A percentile compares a stretch with the other conserved stretches of the same genome.
Evolutionary conservation across 2,329 filamentous ascomycete species (phyloP).

Genomic region (Colletotrichum destructivum): DNA sequence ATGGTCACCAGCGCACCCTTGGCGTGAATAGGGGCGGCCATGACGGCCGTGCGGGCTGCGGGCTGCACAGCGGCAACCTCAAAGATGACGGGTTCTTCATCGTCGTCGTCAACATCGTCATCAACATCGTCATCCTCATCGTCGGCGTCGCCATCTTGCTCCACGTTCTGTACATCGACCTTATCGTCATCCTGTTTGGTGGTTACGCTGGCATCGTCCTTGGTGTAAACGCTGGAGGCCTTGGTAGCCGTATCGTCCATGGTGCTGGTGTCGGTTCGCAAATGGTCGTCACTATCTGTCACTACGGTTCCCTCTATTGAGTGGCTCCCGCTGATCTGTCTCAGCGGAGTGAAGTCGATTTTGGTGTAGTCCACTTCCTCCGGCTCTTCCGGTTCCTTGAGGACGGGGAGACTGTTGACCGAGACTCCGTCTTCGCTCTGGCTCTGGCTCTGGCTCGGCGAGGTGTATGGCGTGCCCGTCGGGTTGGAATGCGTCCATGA

Average conservation of each 20-base stretch:
- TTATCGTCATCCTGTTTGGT: constrained; percentile 21
- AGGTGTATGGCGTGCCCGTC: constrained; percentile 66
- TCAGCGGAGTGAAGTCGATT: constrained; percentile 67
- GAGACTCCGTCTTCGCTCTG: constrained; percentile 68
- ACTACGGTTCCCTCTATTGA: constrained; percentile 50
- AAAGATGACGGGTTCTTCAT: constrained; percentile 78
- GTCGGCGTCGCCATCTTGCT: constrained; percentile 55
- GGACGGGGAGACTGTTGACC: constrained; percentile 57
- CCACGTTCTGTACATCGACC: constrained; percentile 47
- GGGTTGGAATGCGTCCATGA: constrained; percentile 75
- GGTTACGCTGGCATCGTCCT: constrained; percentile 37
- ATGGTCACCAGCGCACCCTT: constrained; percentile 89
- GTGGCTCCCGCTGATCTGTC: constrained; percentile 60
- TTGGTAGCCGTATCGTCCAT: constrained; percentile 48
- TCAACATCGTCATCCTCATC: constrained; percentile 62
- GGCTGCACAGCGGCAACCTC: constrained; percentile 75
- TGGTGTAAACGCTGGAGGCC: constrained; percentile 48
- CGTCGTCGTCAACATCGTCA: constrained; percentile 63
- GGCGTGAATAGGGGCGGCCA: constrained; percentile 76
- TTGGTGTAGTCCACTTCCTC: constrained; percentile 74
- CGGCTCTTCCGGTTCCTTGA: constrained; percentile 62
- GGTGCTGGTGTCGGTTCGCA: constrained; percentile 45
- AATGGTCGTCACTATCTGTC: constrained; percentile 42
- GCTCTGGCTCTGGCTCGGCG: constrained; percentile 68
- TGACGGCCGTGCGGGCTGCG: constrained; percentile 68